phyloP scores from a whole-genome alignment of 2,329 filamentous ascomycete genomes.

The Colletotrichum chlorophyti region DNA sequence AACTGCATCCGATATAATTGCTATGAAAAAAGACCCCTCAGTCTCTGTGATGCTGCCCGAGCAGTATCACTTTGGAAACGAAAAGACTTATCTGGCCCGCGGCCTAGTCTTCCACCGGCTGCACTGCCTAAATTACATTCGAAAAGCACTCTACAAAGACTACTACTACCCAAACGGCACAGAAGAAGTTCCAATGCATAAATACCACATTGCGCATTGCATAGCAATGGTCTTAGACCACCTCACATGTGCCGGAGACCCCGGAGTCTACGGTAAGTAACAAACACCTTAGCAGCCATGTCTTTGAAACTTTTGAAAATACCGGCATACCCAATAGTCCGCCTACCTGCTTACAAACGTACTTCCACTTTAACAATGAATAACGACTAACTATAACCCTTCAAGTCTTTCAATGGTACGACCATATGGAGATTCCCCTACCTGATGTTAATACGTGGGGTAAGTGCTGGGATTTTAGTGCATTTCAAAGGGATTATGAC shows the following conservation, averaged over 20 bases:
- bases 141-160: conserved; percentile 12
- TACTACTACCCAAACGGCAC: conserved; percentile 16
- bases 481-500: conserved; percentile 2
- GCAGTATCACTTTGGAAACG: background rate
- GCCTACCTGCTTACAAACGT: no score
- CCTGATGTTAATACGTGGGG: conserved; percentile 16
- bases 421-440: conserved; percentile 7
- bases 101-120: conserved; percentile 12
- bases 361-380: background rate
- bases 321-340: background rate
- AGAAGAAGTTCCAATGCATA: conserved; percentile 9
- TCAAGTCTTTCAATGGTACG: conserved; percentile 15
- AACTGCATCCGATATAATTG: background rate
- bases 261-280: conserved; percentile 12
- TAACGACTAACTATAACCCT: background rate
- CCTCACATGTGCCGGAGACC: conserved; percentile 8
- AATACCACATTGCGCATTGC: conserved; percentile 8
- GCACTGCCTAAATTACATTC: conserved; percentile 15
- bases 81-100: conserved; percentile 8
- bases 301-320: background rate
- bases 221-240: conserved; percentile 11
- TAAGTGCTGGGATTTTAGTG: conserved; percentile 11
- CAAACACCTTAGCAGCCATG: background rate
- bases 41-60: conserved; percentile 8
- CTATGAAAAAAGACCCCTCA: conserved; percentile 5